Percentiles rank a stretch among this genome's conserved stretches.
Conservation (phyloP, 2,329 filamentous ascomycete species). For the Cladophialophora chaetospira region DNA sequence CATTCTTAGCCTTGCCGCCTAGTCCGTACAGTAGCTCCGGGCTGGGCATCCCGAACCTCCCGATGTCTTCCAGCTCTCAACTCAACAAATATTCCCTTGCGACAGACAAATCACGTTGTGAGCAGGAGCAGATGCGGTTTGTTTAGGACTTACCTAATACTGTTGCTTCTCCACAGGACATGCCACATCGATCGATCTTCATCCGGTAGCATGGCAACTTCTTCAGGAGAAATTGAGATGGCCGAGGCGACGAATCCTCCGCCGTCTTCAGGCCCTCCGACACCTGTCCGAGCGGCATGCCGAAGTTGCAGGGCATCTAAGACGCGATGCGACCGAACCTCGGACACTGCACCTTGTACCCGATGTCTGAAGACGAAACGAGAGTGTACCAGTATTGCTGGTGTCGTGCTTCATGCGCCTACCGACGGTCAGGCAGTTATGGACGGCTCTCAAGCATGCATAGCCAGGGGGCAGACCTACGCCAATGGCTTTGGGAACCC, state of each 20-base stretch:
- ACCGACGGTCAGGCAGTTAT: too few species aligned
- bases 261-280: background rate
- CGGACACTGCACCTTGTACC: background rate
- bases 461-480: background rate
- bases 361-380: background rate
- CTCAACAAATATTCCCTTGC: too few species aligned
- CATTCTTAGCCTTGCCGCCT: background rate
- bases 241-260: background rate
- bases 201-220: background rate
- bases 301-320: background rate
- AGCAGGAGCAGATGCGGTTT: too few species aligned
- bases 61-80: too few species aligned
- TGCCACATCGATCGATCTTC: background rate
- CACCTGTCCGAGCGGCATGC: background rate
- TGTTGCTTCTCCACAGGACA: too few species aligned
- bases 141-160: too few species aligned
- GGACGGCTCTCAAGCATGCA: background rate
- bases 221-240: background rate
- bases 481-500: slow-evolving; percentile 46
- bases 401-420: background rate
- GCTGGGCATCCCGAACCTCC: too few species aligned
- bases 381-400: background rate
- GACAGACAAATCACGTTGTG: too few species aligned
- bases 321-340: background rate
- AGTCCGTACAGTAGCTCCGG: too few species aligned